Evolutionary conservation across 2,329 filamentous ascomycete species (phyloP).

Genomic region (Capronia americana): DNA sequence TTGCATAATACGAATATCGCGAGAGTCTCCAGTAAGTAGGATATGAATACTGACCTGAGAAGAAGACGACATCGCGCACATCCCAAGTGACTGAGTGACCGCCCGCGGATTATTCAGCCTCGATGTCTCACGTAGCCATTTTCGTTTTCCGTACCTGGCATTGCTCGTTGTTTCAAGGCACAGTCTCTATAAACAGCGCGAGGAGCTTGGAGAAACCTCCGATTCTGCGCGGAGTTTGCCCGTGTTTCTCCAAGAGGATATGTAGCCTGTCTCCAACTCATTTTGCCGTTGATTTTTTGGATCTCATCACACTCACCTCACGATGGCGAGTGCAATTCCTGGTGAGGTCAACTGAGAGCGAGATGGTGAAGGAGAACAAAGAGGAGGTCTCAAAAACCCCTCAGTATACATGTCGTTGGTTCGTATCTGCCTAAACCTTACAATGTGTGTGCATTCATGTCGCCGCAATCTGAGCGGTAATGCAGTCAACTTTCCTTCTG

Average conservation of each 20-base stretch:
- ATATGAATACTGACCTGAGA: neutral
- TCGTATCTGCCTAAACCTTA: neutral
- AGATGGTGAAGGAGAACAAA: neutral
- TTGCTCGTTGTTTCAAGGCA: neutral
- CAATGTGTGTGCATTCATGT: neutral
- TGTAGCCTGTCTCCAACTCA: neutral
- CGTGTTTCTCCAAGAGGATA: neutral
- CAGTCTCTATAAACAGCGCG: neutral
- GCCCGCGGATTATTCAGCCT: slow-evolving; percentile 5
- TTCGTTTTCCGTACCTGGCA: neutral
- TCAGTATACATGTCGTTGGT: neutral
- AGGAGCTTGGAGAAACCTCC: neutral
- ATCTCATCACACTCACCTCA: neutral
- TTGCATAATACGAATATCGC: neutral
- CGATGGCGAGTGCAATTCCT: neutral
- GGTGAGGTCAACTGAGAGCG: neutral
- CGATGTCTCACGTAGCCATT: slow-evolving; percentile 12
- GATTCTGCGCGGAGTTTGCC: neutral
- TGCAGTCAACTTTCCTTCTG: neutral
- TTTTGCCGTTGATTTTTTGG: neutral
- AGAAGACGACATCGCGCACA: neutral
- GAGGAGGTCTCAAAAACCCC: neutral
- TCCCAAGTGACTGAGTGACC: neutral
- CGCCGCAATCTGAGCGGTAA: neutral
- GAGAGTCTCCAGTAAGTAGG: no score